These are phyloP conservation scores for Lepraria neglecta DNA, from an alignment of 495 filamentous ascomycete species.

Conservation along the genomic window DNA sequence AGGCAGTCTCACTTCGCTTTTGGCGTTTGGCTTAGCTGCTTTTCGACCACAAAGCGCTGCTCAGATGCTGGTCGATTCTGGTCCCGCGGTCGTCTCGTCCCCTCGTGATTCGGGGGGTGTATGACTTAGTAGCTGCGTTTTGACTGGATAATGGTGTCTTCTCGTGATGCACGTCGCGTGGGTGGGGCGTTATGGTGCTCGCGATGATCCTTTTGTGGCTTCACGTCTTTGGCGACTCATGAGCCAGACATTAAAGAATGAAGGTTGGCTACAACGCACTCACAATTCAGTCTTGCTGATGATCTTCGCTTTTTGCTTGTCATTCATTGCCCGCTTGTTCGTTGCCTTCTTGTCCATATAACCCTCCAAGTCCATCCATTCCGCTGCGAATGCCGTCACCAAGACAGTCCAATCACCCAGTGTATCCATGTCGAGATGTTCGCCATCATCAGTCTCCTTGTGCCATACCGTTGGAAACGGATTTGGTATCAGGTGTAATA, in stretches of 20 bases:
- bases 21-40: too few relatives aligned
- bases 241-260: conserved; percentile 4
- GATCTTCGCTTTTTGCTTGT: background rate
- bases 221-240: conserved; percentile 10
- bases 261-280: conserved; percentile 9
- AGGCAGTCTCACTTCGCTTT: too few relatives aligned
- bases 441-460: conserved; percentile 71
- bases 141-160: too few relatives aligned
- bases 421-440: conserved; percentile 75
- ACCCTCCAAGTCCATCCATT: conserved; percentile 89
- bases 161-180: too few relatives aligned
- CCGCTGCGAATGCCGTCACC: conserved; percentile 74
- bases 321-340: conserved; percentile 7
- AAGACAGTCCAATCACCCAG: conserved; percentile 84
- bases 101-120: too few relatives aligned
- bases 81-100: too few relatives aligned
- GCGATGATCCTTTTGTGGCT: background rate
- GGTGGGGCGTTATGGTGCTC: too few relatives aligned
- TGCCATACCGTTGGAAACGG: conserved; percentile 89
- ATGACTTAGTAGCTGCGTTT: too few relatives aligned
- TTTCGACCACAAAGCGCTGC: too few relatives aligned
- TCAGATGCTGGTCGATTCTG: too few relatives aligned
- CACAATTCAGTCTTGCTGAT: conserved; percentile 28
- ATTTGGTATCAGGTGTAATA: conserved; percentile 79
- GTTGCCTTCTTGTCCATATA: conserved; percentile 41